A percentile compares a stretch with the other conserved stretches of the same genome.
Evolutionary conservation across 306 rosid species (phyloP).

Genomic region (Dryas alaskensis): DNA sequence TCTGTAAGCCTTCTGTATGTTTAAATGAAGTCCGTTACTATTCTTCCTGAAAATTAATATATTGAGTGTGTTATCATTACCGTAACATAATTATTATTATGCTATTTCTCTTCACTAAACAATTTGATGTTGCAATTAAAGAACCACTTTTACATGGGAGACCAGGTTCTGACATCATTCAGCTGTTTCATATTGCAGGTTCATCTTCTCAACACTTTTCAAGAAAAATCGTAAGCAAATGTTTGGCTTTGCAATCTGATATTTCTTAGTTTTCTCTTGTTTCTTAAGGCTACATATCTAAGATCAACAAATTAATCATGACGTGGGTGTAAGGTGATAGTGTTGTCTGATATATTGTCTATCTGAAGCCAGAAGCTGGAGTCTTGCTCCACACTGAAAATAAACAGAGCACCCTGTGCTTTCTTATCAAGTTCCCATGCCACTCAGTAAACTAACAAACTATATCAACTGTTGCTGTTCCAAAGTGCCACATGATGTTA

Average conservation of each 20-base stretch:
- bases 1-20: constrained; percentile 51
- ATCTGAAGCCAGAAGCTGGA: background rate
- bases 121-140: constrained; percentile 20
- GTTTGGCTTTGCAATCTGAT: constrained; percentile 19
- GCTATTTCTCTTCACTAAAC: constrained; percentile 1
- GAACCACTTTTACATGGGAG: constrained; percentile 8
- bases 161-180: constrained; percentile 31
- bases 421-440: background rate
- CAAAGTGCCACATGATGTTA: background rate
- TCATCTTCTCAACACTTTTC: constrained; percentile 93
- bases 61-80: background rate
- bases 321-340: background rate
- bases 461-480: background rate
- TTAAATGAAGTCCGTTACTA: constrained; percentile 4
- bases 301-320: background rate
- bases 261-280: constrained; percentile 19
- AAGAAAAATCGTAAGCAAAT: constrained; percentile 79
- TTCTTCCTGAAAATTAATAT: background rate
- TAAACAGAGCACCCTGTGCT: background rate
- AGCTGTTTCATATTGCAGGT: constrained; percentile 63
- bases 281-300: background rate
- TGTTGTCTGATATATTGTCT: background rate
- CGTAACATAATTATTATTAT: constrained; percentile 1
- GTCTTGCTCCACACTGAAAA: background rate
- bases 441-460: background rate